Evolutionary conservation across 495 filamentous ascomycete species (phyloP), one percentile per base, ranked within the genome.

Genomic region (Glonium stellatum): DNA sequence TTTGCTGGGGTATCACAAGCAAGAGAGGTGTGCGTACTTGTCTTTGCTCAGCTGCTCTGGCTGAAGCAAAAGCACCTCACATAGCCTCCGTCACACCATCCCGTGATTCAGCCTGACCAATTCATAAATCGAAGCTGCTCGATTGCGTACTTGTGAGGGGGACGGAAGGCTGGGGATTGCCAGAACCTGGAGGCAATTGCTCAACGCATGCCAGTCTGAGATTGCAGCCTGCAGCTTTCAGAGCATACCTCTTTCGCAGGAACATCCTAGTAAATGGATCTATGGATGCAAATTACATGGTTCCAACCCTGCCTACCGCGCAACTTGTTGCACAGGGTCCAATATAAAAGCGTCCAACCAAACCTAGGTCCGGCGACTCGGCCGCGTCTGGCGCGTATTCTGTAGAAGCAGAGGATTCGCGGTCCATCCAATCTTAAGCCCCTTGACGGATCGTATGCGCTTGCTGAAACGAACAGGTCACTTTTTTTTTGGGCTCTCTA

Each of bases 371-470:
- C 48, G 25, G n/a, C 18, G 18, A 51, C 19, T 51, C 48, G 48
- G 48, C 48, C 48, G 48, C 19, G 23, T 51, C 48, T 51, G 18
- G 48, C 48, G 48, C 23, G 48, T 51, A 50, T 12, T 50, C n/a
- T n/a, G n/a, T 25, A 23, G 13, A 51, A 22, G 48, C 48, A 27
- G 48, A 15, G 15, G 48, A 51, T 51, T 23, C 23, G 44, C 48
- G 48, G 25, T 8, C 23, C 18, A 23, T 51, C 39, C 39, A 44
- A 44, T 44, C 39, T 44, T 11, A 44, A 11, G 39, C 39, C 10
- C 39, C 39, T 44, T 44, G 39, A 4, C 39, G 39, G 39, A 44
- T 44, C 39, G 39, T 11, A 44, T 44, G 39, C 39, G 13, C 39
- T 44, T 44, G 39, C 39, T 44, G 39, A 44, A 44, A 44, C 18